phyloP scores from a whole-genome alignment of 768 basidiomycete genomes.

The Russula dissimulans region DNA sequence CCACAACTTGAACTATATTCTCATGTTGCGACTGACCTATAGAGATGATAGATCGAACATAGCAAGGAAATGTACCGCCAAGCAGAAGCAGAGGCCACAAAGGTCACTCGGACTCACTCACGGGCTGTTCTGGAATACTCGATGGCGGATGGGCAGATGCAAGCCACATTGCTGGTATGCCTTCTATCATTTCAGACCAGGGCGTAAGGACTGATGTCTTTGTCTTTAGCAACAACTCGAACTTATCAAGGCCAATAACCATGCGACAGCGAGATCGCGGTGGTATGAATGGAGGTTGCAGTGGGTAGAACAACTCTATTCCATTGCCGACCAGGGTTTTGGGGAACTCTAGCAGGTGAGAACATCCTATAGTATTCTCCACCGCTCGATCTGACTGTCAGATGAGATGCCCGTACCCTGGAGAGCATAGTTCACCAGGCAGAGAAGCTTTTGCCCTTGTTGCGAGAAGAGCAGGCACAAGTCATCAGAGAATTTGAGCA shows the following conservation, averaged over 20 bases:
- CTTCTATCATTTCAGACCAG: not conserved
- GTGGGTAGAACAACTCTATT: slow-evolving; percentile 64
- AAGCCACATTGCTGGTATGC: slow-evolving; percentile 52
- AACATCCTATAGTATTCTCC: not conserved
- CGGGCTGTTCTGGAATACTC: slow-evolving; percentile 65
- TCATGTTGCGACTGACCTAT: slow-evolving; percentile 59
- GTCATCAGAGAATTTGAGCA: slow-evolving; percentile 54
- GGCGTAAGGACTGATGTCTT: not conserved
- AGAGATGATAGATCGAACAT: slow-evolving; percentile 68
- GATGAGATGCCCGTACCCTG: slow-evolving; percentile 56
- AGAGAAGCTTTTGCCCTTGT: slow-evolving; percentile 46
- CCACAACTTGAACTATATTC: slow-evolving; percentile 68
- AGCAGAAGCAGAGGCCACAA: slow-evolving; percentile 66
- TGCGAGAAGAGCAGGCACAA: slow-evolving; percentile 60
- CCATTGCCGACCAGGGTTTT: slow-evolving; percentile 56
- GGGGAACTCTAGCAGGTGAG: slow-evolving; percentile 50
- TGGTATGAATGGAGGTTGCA: slow-evolving; percentile 85
- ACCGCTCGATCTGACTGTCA: slow-evolving; percentile 12
- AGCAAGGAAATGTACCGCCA: slow-evolving; percentile 59
- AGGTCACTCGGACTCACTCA: slow-evolving; percentile 70
- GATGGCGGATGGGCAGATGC: slow-evolving; percentile 59
- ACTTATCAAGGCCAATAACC: slow-evolving; percentile 64
- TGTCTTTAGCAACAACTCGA: slow-evolving; percentile 66
- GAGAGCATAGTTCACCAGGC: slow-evolving; percentile 45
- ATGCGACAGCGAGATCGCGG: slow-evolving; percentile 61